These are phyloP conservation scores for Plasmodium relictum DNA, from an alignment of 169 alveolate genomes.

Conservation along the genomic window DNA sequence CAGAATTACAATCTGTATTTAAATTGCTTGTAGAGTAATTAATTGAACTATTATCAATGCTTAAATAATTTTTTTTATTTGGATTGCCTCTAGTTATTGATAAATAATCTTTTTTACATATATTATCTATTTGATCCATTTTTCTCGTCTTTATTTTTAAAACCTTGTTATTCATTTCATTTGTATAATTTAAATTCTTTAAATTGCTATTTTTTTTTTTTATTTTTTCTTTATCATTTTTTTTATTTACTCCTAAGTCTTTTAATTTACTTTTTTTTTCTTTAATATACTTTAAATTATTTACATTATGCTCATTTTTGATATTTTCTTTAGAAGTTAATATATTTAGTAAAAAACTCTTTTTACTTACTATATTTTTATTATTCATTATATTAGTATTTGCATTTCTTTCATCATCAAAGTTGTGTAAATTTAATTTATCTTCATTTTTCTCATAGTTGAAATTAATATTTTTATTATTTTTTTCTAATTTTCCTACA, in stretches of 20 bases:
- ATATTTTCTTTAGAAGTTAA: slow-evolving; percentile 6
- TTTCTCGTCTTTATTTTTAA: background rate
- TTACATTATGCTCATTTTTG: slow-evolving; percentile 1
- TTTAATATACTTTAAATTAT: background rate
- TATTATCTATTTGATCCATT: slow-evolving; percentile 6
- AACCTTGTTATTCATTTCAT: slow-evolving; percentile 3
- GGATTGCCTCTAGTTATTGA: background rate
- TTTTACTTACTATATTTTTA: slow-evolving; percentile 18
- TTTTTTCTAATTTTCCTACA: slow-evolving; percentile 15
- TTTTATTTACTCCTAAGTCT: background rate
- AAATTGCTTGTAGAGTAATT: slow-evolving; percentile 19
- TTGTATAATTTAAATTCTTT: slow-evolving; percentile 13
- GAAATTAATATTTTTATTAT: slow-evolving; percentile 17
- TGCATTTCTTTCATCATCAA: slow-evolving; percentile 1
- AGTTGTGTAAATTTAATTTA: slow-evolving; percentile 1
- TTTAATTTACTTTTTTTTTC: slow-evolving; percentile 22
- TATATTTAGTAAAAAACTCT: slow-evolving; percentile 40
- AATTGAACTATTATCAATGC: slow-evolving; percentile 15
- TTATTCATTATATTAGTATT: background rate
- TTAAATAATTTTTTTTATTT: slow-evolving; percentile 9
- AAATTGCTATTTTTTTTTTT: slow-evolving; percentile 45
- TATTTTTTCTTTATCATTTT: slow-evolving; percentile 11
- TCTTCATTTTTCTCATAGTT: slow-evolving; percentile 5
- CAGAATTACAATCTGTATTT: slow-evolving; percentile 38
- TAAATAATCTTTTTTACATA: slow-evolving; percentile 1